phyloP scores from a whole-genome alignment of 2,329 filamentous ascomycete species.

The Sporothrix mexicana region DNA sequence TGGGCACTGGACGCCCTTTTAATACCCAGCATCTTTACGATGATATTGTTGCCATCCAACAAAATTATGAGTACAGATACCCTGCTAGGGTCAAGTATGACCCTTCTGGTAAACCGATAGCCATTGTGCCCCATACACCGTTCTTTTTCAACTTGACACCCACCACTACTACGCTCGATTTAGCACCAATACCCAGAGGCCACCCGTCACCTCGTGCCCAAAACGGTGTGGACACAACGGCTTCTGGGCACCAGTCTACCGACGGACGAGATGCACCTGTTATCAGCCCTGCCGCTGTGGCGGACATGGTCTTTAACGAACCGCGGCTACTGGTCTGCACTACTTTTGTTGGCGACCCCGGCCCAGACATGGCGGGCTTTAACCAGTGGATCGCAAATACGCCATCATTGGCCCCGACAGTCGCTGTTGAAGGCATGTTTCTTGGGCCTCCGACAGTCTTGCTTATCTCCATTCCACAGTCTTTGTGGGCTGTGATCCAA shows the following conservation, averaged over 20 bases:
- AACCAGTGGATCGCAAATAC: slow-evolving; percentile 69
- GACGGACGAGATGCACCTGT: slow-evolving; percentile 49
- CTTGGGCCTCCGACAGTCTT: slow-evolving; percentile 70
- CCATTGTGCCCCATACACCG: slow-evolving; percentile 50
- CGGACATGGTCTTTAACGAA: slow-evolving; percentile 66
- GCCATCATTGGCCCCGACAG: slow-evolving; percentile 61
- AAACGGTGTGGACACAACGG: slow-evolving; percentile 35
- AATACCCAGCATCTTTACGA: slow-evolving; percentile 62
- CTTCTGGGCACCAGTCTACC: slow-evolving; percentile 30
- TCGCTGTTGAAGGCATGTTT: slow-evolving; percentile 71
- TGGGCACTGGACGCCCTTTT: slow-evolving; percentile 61
- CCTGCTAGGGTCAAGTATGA: slow-evolving; percentile 49
- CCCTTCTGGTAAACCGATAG: slow-evolving; percentile 49
- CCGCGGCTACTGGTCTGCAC: slow-evolving; percentile 69
- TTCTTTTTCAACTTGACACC: slow-evolving; percentile 63
- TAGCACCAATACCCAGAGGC: slow-evolving; percentile 54
- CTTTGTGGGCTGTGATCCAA: slow-evolving; percentile 68
- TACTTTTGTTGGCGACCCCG: slow-evolving; percentile 69
- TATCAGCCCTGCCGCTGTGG: slow-evolving; percentile 56
- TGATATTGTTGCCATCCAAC: slow-evolving; percentile 56
- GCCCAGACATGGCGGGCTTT: slow-evolving; percentile 69
- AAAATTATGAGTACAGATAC: slow-evolving; percentile 53
- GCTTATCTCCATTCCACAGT: slow-evolving; percentile 68
- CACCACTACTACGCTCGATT: slow-evolving; percentile 59
- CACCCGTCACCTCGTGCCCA: slow-evolving; percentile 42